Evolutionary conservation across 2,329 filamentous ascomycete genomes (phyloP), one percentile per base, ranked within the genome.

Genomic region (Cordyceps militaris): DNA sequence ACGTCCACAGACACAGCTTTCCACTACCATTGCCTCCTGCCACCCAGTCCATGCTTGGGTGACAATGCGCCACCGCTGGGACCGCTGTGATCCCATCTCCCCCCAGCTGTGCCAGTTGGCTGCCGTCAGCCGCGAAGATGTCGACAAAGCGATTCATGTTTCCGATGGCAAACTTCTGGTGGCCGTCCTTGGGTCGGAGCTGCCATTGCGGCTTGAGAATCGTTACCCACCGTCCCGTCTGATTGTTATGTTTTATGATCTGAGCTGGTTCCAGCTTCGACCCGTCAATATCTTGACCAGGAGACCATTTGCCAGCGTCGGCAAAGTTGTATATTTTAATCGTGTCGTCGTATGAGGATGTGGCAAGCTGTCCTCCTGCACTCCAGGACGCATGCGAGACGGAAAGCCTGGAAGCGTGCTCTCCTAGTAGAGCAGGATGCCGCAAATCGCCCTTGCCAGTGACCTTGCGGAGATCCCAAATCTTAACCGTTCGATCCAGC

Each of bases 121-220:
- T 86, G 0, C 94, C 94, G 50, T 88, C 82, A 0, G 85, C 80
- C 0, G 87, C 88, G 69, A 88, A 99, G 0, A 99, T 82, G 67
- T 99, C 94, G 1, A 97, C 90, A 65, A 97, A 97, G 1, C 94
- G 84, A 68, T 96, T 96, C 94, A 97, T 97, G 65, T 97, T 99
- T 1, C 90, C 94, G 58, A 99, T 93, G 24, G 85, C 89, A 65
- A 99, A 91, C 61, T 93, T 91, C 62, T 96, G 87, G 5, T 95
- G 84, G 8, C 86, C 86, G 59, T 94, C 90, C 34, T 80, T 75
- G 0, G 94, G 93, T 47, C 82, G 80, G 32, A 82, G 77, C 70
- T 99, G 94, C 94, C 94, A 99, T 65, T 96, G 91, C 0, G 70
- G 94, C 80, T 79, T 95, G 68, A 79, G 70, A 34, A 82, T 96